Evolutionary conservation across 2,329 filamentous ascomycete genomes (phyloP), one percentile per base, ranked within the genome.

Genomic region (Rutstroemia sp.): DNA sequence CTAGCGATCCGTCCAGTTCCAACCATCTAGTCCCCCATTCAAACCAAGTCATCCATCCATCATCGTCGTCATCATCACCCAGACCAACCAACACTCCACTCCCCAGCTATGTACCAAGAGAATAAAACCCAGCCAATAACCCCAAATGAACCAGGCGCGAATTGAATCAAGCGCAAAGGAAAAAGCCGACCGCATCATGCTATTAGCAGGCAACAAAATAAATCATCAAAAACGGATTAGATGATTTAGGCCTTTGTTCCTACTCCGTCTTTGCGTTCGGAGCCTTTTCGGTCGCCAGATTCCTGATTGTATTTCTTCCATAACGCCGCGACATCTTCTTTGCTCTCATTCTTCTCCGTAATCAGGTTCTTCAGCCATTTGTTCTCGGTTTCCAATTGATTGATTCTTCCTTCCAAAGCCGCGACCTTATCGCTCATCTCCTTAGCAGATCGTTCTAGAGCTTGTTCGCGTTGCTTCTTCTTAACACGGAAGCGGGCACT

Each of bases 381-480:
- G 73, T 91, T 91, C 74, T 91, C 87, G 65, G 86, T 87, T 74
- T 90, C 86, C n/a, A 92, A 80, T 67, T 90, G 85, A 57, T 81
- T 80, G 54, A 94, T 86, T 58, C 83, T 83, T 66, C 79, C 79
- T 73, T 95, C 88, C 6, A 95, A 79, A 18, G 77, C 76, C 18
- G 81, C 77, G 52, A 92, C 87, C 74, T 91, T 91, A 47, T 94
- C 88, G 27, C 82, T 82, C 74, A 92, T 88, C 64, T 95, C 90
- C 72, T 91, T 90, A 66, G 90, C 86, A 3, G 83, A 86, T 67
- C 83, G 84, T 72, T 92, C 89, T 52, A 95, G 82, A 8, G 88
- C 87, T 72, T 92, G 88, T 76, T 95, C 90, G 51, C 90, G 86
- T 74, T 94, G 89, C 82, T 95, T 95, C 86, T 95, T 95, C 83